These are phyloP conservation scores for Drosera spatulata DNA, from an alignment of 179 eudicot genomes.

Conservation along the genomic window DNA sequence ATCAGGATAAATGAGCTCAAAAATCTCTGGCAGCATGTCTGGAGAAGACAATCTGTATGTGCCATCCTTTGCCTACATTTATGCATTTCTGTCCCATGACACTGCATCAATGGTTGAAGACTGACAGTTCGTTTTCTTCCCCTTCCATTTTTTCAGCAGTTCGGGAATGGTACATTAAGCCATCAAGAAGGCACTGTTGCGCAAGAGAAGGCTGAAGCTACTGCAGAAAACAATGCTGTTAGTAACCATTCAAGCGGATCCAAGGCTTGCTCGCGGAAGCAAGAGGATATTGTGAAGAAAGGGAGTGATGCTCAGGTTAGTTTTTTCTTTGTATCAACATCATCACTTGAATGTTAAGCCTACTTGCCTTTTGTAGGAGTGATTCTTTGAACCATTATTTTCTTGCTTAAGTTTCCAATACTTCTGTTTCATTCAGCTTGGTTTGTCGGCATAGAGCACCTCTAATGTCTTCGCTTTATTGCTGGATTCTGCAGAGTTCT, in stretches of 20 bases:
- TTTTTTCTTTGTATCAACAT: neutral
- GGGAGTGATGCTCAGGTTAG: conserved; percentile 87
- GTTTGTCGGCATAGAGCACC: too few species aligned
- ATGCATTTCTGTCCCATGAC: neutral
- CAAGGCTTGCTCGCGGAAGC: conserved; percentile 34
- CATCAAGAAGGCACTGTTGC: conserved; percentile 37
- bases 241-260: conserved; percentile 64
- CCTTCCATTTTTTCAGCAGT: conserved; percentile 16
- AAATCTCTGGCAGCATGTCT: conserved; percentile 88
- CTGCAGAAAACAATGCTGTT: conserved; percentile 57
- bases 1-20: conserved; percentile 75
- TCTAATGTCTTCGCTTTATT: too few species aligned
- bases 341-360: too few species aligned
- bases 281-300: conserved; percentile 43
- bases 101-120: too few species aligned
- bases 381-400: too few species aligned
- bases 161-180: conserved; percentile 20
- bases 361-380: too few species aligned
- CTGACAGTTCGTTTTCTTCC: neutral
- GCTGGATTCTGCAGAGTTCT: conserved; percentile 13
- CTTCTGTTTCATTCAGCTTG: too few species aligned
- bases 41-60: conserved; percentile 41
- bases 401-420: too few species aligned
- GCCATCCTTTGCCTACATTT: neutral
- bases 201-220: conserved; percentile 52